A percentile compares a stretch with the other conserved stretches of the same genome.
phyloP scores from a whole-genome alignment of 202 grass and related monocot species.

The Panicum virgatum region DNA sequence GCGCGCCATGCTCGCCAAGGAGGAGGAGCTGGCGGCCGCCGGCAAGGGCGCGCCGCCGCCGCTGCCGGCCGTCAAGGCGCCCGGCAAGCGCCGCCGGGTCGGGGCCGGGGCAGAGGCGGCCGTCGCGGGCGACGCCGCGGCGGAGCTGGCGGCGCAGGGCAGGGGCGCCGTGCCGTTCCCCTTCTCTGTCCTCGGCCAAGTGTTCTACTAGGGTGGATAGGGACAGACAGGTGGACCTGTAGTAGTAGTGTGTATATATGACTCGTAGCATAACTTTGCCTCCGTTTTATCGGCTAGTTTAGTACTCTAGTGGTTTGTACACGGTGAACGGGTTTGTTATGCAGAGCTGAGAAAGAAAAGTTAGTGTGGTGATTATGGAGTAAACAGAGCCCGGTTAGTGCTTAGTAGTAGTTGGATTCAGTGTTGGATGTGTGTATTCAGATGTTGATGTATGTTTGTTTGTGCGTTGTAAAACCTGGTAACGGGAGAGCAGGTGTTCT shows the following conservation, averaged over 20 bases:
- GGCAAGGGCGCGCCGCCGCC: not conserved
- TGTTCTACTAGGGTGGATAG: constrained; percentile 50
- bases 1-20: constrained; percentile 55
- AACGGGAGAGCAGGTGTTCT: not conserved
- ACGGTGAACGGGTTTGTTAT: constrained; percentile 12
- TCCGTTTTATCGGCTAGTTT: not conserved
- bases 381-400: not conserved
- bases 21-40: constrained; percentile 45
- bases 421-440: not conserved
- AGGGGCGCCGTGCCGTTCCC: constrained; percentile 42
- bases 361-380: not conserved
- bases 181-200: constrained; percentile 48
- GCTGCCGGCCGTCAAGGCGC: not conserved
- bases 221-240: constrained; percentile 15
- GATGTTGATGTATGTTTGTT: not conserved
- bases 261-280: not conserved
- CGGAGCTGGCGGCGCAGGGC: constrained; percentile 8
- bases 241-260: constrained; percentile 4
- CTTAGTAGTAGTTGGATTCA: not conserved
- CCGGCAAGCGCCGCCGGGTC: too few species aligned
- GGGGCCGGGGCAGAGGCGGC: not conserved
- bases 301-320: too few species aligned
- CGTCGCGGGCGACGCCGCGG: not conserved
- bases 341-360: constrained; percentile 9
- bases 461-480: not conserved